Evolutionary conservation across 1,284 basidiomycete species (phyloP).

Genomic region (Heterobasidion irregulare): DNA sequence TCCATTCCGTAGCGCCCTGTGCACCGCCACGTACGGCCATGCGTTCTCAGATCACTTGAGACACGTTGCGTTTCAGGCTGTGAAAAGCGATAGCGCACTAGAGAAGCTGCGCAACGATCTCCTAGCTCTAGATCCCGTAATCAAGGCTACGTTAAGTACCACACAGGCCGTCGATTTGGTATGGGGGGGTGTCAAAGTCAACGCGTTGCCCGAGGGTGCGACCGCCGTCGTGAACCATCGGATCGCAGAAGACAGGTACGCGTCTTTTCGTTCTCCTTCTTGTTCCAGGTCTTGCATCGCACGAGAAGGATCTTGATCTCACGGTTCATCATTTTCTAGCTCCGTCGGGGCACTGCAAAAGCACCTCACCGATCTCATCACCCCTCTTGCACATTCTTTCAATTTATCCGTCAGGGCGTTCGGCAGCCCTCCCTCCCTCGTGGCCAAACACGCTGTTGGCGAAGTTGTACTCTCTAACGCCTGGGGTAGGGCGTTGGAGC

Average conservation of each 20-base stretch:
- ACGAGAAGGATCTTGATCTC: background rate
- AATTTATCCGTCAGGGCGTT: constrained; percentile 50
- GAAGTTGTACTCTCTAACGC: constrained; percentile 29
- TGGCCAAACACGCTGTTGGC: constrained; percentile 23
- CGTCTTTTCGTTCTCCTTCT: background rate
- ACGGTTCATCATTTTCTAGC: background rate
- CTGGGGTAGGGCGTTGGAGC: constrained; percentile 36
- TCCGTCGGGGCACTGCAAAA: constrained; percentile 1
- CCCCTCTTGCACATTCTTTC: constrained; percentile 15
- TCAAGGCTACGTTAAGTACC: constrained; percentile 38
- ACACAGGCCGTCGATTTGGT: constrained; percentile 68
- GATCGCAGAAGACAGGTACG: constrained; percentile 42
- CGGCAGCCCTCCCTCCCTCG: constrained; percentile 15
- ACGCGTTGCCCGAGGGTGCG: constrained; percentile 39
- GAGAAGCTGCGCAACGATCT: background rate
- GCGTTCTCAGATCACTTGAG: background rate
- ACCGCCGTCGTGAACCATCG: constrained; percentile 54
- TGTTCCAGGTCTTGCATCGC: background rate
- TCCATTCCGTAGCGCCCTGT: background rate
- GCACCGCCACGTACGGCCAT: background rate
- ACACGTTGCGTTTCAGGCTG: background rate
- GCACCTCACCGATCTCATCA: background rate
- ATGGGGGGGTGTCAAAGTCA: constrained; percentile 60
- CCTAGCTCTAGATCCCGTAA: background rate
- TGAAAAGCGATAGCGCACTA: background rate